phyloP scores from a whole-genome alignment of 2,329 filamentous ascomycete genomes.

The Xylaria sp. region DNA sequence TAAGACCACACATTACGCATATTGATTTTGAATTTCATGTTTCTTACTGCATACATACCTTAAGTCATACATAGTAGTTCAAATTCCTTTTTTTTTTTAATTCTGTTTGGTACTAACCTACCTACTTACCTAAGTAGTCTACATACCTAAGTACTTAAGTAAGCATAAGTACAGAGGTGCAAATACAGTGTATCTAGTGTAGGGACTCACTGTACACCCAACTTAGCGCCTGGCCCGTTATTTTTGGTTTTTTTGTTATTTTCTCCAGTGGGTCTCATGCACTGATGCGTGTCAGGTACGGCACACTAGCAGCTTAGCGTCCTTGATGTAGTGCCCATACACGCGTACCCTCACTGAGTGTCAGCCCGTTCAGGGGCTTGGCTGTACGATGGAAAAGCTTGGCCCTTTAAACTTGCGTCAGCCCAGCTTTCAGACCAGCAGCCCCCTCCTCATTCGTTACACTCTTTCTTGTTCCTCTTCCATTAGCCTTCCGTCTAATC shows the following conservation, averaged over 20 bases:
- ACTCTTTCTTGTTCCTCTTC: not conserved
- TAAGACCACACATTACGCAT: too few relatives aligned
- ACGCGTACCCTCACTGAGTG: not conserved
- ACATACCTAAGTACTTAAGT: too few relatives aligned
- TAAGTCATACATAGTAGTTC: too few relatives aligned
- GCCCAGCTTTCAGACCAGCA: conserved; percentile 23
- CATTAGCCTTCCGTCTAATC: not conserved
- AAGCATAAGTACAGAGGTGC: too few relatives aligned
- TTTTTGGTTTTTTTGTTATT: conserved; percentile 13
- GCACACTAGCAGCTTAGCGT: not conserved
- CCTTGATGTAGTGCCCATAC: not conserved
- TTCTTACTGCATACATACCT: too few relatives aligned
- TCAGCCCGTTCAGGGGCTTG: conserved; percentile 12
- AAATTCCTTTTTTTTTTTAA: too few relatives aligned
- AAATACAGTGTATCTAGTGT: conserved; percentile 2
- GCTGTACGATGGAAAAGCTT: conserved; percentile 26
- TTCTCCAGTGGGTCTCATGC: not conserved
- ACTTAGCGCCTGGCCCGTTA: not conserved
- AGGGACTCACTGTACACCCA: not conserved
- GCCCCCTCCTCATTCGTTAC: conserved; percentile 17
- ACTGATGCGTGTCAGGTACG: conserved; percentile 1
- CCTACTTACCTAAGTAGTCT: too few relatives aligned
- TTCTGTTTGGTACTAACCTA: too few relatives aligned
- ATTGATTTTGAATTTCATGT: too few relatives aligned
- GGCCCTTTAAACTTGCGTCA: conserved; percentile 36